phyloP scores from a whole-genome alignment of 352 stramenopile species.

The Pythium dissimile region DNA sequence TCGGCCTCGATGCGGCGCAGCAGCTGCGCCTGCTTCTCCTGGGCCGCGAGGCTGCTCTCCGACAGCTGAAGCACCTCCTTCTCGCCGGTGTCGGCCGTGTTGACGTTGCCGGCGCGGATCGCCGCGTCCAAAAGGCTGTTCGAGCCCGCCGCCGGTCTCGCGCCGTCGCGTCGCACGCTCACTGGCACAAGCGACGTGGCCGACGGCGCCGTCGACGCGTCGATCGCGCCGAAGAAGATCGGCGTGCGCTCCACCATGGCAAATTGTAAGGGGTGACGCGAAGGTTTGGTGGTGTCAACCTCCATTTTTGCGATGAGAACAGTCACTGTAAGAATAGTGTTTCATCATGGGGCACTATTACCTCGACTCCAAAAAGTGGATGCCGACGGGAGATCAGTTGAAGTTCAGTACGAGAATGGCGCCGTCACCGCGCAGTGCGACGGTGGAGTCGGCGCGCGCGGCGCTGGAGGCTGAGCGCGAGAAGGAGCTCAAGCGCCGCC shows the following conservation, averaged over 20 bases:
- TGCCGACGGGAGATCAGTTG: background rate
- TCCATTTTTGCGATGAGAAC: background rate
- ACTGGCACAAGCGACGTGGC: constrained; percentile 37
- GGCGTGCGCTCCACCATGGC: constrained; percentile 66
- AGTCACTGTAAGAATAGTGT: background rate
- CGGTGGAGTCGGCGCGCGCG: constrained; percentile 7
- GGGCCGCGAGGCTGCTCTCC: constrained; percentile 72
- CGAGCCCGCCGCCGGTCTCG: background rate
- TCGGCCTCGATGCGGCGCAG: constrained; percentile 89
- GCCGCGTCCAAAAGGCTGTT: constrained; percentile 57
- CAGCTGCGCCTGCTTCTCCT: constrained; percentile 87
- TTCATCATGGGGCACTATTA: background rate
- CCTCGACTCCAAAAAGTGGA: background rate
- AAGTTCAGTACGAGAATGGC: background rate
- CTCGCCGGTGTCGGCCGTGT: constrained; percentile 66
- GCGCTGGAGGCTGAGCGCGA: constrained; percentile 21
- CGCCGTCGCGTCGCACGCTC: constrained; percentile 29
- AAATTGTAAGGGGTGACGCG: too few species aligned
- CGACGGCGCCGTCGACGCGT: constrained; percentile 12
- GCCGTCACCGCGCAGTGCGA: background rate
- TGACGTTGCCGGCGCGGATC: constrained; percentile 81
- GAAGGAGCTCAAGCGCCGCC: constrained; percentile 16
- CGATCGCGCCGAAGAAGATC: constrained; percentile 84
- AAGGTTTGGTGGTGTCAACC: background rate
- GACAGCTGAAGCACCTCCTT: constrained; percentile 84